Evolutionary conservation across 176 grass and related monocot genomes (phyloP).

Genomic region (Typha latifolia): DNA sequence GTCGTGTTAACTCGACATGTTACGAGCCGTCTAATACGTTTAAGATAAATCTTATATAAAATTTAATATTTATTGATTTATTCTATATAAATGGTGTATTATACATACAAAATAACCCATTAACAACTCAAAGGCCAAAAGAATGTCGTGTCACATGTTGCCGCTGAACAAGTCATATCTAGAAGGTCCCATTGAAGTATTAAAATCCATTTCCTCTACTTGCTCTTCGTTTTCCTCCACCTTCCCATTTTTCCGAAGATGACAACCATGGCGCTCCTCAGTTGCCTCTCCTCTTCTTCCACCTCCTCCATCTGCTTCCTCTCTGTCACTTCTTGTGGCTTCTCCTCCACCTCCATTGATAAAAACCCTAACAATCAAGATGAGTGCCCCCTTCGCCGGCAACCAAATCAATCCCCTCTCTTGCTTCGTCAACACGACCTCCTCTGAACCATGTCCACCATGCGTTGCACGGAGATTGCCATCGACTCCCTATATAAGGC

Average conservation of each 20-base stretch:
- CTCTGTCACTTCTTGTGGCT: slow-evolving; percentile 21
- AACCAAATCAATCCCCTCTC: slow-evolving; percentile 45
- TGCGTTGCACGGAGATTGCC: slow-evolving; percentile 79
- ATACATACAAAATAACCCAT: no score
- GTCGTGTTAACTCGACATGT: no score
- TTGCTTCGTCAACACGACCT: slow-evolving; percentile 19
- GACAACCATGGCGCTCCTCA: slow-evolving; percentile 30
- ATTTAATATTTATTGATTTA: no score
- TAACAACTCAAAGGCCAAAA: no score
- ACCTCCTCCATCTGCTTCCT: slow-evolving; percentile 33
- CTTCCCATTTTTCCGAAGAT: not conserved
- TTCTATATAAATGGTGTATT: no score
- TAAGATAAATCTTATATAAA: no score
- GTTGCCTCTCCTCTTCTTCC: slow-evolving; percentile 26
- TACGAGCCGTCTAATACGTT: no score
- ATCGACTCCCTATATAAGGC: no score
- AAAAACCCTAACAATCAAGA: slow-evolving; percentile 46
- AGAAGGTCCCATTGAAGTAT: not conserved
- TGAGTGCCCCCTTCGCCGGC: slow-evolving; percentile 45
- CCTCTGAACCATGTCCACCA: slow-evolving; percentile 49
- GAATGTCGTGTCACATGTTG: no score
- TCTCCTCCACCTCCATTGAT: slow-evolving; percentile 26
- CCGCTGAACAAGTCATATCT: no score
- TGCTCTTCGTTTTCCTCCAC: not conserved
- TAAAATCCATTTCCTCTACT: not conserved